Evolutionary conservation across 192 early-diverging fungal species (phyloP).

Genomic region (Phycomyces nitens): DNA sequence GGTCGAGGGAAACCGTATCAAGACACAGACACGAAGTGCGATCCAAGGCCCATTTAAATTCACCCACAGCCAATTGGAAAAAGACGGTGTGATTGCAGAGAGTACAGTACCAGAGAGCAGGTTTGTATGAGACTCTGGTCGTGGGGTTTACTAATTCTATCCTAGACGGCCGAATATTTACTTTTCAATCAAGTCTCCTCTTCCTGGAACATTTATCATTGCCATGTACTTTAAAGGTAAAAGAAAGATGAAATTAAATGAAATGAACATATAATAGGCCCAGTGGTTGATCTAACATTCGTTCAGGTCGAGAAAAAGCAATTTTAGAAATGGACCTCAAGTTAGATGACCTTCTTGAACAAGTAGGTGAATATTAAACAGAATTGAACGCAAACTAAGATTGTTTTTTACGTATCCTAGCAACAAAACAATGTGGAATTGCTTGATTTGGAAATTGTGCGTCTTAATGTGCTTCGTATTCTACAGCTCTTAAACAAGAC

Average conservation of each 20-base stretch:
- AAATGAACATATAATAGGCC: too few relatives aligned
- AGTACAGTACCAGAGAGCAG: conserved; percentile 90
- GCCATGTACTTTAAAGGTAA: conserved; percentile 81
- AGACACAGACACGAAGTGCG: conserved; percentile 36
- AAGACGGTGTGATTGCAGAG: conserved; percentile 88
- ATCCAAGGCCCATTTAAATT: conserved; percentile 73
- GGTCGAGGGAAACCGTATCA: conserved; percentile 44
- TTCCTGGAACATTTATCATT: conserved; percentile 88
- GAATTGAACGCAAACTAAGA: neutral
- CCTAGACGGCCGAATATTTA: conserved; percentile 79
- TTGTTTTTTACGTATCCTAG: conserved; percentile 36
- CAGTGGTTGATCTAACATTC: too few relatives aligned
- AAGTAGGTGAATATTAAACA: conserved; percentile 38
- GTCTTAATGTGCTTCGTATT: conserved; percentile 79
- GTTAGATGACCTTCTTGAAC: conserved; percentile 77
- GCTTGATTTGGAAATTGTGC: conserved; percentile 91
- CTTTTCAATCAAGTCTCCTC: conserved; percentile 85
- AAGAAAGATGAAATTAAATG: neutral
- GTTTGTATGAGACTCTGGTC: conserved; percentile 36
- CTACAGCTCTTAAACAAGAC: conserved; percentile 80
- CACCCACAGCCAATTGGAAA: conserved; percentile 79
- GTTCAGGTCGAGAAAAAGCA: conserved; percentile 70
- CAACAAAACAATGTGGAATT: conserved; percentile 87
- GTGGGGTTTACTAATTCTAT: too few relatives aligned
- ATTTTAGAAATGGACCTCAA: conserved; percentile 96